These are phyloP conservation scores for Cladosporium cucumerinum DNA, from an alignment of 2,329 filamentous ascomycete genomes.

Conservation along the genomic window DNA sequence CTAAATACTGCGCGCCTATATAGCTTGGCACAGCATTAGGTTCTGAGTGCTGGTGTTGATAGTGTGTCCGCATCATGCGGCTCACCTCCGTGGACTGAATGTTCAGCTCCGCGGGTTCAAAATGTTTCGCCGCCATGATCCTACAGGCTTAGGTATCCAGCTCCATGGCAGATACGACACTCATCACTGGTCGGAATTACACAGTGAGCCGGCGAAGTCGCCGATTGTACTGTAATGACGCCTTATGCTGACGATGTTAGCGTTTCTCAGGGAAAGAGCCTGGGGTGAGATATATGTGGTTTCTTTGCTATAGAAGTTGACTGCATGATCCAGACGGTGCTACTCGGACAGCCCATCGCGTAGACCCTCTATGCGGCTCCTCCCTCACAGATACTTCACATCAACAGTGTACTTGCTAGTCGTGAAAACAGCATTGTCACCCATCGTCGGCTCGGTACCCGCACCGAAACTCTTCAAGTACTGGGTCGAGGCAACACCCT, in stretches of 20 bases:
- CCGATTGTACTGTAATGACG: not conserved
- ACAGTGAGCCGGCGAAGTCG: not conserved
- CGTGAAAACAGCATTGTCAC: conserved; percentile 22
- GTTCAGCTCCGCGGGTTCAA: not conserved
- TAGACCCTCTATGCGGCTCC: not conserved
- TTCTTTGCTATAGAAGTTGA: not conserved
- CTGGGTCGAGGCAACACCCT: conserved; percentile 48
- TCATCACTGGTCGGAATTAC: not conserved
- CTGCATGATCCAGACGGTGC: not conserved
- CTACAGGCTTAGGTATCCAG: not conserved
- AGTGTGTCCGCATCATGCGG: not conserved
- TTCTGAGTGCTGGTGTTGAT: not conserved
- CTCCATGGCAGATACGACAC: not conserved
- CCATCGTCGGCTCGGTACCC: conserved; percentile 26
- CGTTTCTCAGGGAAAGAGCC: too few relatives aligned
- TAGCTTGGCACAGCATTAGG: not conserved
- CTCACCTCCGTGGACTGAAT: not conserved
- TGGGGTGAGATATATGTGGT: not conserved
- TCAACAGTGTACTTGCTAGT: conserved; percentile 17
- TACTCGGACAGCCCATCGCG: not conserved
- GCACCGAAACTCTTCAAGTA: conserved; percentile 46
- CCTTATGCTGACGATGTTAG: not conserved
- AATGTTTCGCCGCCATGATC: not conserved
- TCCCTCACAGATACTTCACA: not conserved
- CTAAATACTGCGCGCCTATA: not conserved